Evolutionary conservation across 1,284 basidiomycete genomes (phyloP).

Genomic region (Naganishia albida): DNA sequence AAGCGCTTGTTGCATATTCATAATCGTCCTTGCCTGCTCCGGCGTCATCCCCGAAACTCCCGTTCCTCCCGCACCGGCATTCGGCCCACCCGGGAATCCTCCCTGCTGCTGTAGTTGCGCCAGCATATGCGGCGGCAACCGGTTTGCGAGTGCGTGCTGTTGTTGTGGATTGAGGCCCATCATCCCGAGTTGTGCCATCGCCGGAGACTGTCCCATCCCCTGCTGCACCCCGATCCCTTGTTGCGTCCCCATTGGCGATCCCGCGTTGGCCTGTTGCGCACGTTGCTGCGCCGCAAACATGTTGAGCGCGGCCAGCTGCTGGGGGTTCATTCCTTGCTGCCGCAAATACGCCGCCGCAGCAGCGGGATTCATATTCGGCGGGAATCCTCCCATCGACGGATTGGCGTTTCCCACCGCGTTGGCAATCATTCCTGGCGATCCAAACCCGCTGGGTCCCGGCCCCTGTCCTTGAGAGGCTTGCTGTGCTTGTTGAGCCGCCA

Average conservation of each 20-base stretch:
- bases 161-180: background rate
- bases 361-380: constrained; percentile 2
- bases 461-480: background rate
- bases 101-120: constrained; percentile 15
- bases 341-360: constrained; percentile 16
- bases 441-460: background rate
- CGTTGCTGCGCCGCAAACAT: constrained; percentile 19
- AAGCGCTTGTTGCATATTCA: constrained; percentile 17
- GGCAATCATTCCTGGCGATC: too few species aligned
- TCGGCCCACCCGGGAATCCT: background rate
- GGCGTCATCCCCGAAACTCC: background rate
- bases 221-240: too few species aligned
- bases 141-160: constrained; percentile 7
- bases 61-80: background rate
- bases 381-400: background rate
- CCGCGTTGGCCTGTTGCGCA: constrained; percentile 6
- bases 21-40: constrained; percentile 7
- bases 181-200: background rate
- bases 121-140: constrained; percentile 13
- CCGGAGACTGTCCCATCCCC: too few species aligned
- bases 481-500: constrained; percentile 28
- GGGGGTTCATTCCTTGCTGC: constrained; percentile 24
- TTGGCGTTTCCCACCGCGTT: background rate
- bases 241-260: background rate
- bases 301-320: constrained; percentile 14